Conservation (phyloP, 106 monocot species). For the Dioscorea dumetorum region DNA sequence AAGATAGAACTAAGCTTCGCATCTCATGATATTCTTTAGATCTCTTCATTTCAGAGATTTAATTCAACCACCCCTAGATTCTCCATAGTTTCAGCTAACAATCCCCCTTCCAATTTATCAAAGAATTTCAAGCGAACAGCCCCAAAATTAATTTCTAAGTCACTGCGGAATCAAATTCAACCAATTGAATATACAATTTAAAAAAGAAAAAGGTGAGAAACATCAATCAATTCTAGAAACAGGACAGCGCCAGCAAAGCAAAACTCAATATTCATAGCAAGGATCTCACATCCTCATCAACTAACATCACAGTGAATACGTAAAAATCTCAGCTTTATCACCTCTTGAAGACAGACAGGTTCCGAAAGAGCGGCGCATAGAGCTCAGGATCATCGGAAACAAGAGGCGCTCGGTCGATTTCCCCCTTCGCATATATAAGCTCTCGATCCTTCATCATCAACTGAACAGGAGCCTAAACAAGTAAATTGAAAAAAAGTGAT, state of each 20-base stretch:
- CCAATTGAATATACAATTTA: neutral
- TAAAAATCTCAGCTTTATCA: neutral
- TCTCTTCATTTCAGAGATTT: no score
- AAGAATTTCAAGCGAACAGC: no score
- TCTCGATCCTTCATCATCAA: neutral
- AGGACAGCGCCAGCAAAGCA: no score
- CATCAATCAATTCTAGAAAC: neutral
- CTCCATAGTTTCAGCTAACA: no score
- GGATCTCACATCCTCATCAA: neutral
- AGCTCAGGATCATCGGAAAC: conserved; percentile 6
- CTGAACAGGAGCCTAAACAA: neutral
- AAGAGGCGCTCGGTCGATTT: neutral
- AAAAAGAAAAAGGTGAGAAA: neutral
- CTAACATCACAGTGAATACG: neutral
- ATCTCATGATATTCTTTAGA: no score
- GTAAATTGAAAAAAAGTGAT: neutral
- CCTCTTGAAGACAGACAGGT: conserved; percentile 4
- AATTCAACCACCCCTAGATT: no score
- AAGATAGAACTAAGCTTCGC: no score
- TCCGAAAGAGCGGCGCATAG: neutral
- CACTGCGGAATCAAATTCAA: neutral
- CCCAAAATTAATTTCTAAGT: neutral
- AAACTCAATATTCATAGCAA: no score
- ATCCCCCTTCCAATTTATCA: no score
- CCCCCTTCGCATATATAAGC: neutral